These are phyloP conservation scores for Erodium chrysanthum DNA, from an alignment of 441 rosid genomes.

Conservation along the genomic window DNA sequence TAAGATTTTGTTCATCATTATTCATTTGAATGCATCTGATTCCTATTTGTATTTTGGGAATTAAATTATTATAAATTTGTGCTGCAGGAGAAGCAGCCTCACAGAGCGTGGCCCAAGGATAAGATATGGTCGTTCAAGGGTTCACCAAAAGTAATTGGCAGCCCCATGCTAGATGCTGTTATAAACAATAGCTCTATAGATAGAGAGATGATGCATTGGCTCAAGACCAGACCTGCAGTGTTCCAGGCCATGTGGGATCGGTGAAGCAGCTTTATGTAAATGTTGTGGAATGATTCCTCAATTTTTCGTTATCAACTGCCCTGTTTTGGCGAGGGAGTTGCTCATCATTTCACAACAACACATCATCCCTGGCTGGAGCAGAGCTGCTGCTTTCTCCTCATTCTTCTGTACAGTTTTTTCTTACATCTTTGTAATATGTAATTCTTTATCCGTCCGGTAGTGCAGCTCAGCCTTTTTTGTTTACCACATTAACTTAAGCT, in stretches of 20 bases:
- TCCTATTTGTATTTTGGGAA: neutral
- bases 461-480: too few relatives aligned
- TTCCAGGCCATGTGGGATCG: conserved; percentile 74
- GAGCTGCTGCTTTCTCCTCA: conserved; percentile 28
- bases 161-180: conserved; percentile 87
- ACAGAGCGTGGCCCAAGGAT: conserved; percentile 90
- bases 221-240: conserved; percentile 60
- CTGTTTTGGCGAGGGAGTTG: conserved; percentile 35
- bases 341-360: conserved; percentile 36
- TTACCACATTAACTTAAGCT: too few relatives aligned
- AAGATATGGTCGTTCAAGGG: conserved; percentile 78
- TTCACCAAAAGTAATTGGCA: conserved; percentile 50
- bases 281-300: conserved; percentile 40
- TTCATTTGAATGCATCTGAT: neutral
- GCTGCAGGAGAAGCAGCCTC: conserved; percentile 68
- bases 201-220: conserved; percentile 80
- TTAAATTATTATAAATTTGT: too few relatives aligned
- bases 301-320: conserved; percentile 34
- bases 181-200: conserved; percentile 41
- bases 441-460: too few relatives aligned
- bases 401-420: conserved; percentile 72
- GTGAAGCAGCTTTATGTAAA: conserved; percentile 19
- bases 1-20: conserved; percentile 21
- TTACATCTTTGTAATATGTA: conserved; percentile 36
- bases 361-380: conserved; percentile 13